Conservation (phyloP, 495 filamentous ascomycete genomes). For the Pyrenopolyporus hunteri region DNA sequence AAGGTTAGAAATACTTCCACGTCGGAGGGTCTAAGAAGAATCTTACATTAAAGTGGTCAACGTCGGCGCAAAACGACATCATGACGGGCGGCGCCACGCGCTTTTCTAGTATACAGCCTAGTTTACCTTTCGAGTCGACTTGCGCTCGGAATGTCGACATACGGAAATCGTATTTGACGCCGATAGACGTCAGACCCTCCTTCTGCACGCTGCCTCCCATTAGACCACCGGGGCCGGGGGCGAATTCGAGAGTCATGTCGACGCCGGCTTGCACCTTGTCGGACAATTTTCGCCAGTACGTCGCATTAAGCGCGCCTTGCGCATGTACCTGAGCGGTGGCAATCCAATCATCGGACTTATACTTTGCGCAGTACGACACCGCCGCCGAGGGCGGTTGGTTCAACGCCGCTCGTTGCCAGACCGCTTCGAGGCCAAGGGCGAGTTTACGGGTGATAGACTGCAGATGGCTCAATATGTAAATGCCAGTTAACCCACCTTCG, state of each 20-base stretch:
- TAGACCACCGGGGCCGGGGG: constrained; percentile 63
- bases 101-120: constrained; percentile 94
- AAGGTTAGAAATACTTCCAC: constrained; percentile 29
- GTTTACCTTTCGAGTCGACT: constrained; percentile 90
- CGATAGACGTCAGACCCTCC: constrained; percentile 88
- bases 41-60: constrained; percentile 94
- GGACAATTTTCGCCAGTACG: constrained; percentile 93
- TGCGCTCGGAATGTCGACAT: constrained; percentile 93
- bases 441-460: constrained; percentile 89
- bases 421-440: constrained; percentile 85
- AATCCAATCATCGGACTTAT: constrained; percentile 89
- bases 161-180: constrained; percentile 98
- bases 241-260: constrained; percentile 87
- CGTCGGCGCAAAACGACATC: constrained; percentile 94
- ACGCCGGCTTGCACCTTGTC: constrained; percentile 96
- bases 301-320: constrained; percentile 83
- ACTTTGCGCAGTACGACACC: constrained; percentile 85
- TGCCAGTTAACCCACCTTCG: constrained; percentile 90
- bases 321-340: constrained; percentile 84
- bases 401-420: constrained; percentile 86
- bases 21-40: background rate
- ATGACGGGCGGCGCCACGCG: constrained; percentile 86
- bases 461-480: constrained; percentile 92
- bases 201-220: constrained; percentile 77
- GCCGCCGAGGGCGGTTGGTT: constrained; percentile 81